Evolutionary conservation across 495 filamentous ascomycete species (phyloP), one percentile per base, ranked within the genome.

Genomic region (Annulohypoxylon moriforme): DNA sequence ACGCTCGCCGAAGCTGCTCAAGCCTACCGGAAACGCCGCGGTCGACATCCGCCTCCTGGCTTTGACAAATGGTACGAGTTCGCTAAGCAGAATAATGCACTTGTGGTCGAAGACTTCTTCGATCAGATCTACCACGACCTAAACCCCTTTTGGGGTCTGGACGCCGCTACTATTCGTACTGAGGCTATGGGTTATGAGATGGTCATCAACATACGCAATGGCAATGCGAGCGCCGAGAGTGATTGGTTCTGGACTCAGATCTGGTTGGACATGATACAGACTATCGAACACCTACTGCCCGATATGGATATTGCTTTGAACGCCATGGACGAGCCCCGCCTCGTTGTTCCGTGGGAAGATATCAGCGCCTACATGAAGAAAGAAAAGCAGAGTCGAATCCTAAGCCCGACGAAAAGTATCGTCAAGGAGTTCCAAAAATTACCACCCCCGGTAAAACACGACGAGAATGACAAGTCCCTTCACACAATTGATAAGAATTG

Each of bases 221-320:
- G 88, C 18, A 84, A 89, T 66, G 86, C 86, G 3, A 86, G 81
- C 14, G 78, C 84, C 7, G 77, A 78, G 44, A 88, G 86, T 67
- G 79, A 82, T 27, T 88, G 85, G 77, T 92, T 90, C 81, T 88
- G 91, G 80, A 87, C 89, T 0, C 77, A 89, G 71, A 90, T 89
- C 16, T 86, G 90, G 81, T 64, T 86, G 49, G 76, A 83, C 25
- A 81, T 92, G 73, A 84, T 92, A 25, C 68, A 84, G 42, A 85
- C 82, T 0, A 83, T 93, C 53, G 83, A 86, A 34, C 80, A 88
- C 64, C 74, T 89, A 64, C 75, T 93, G 25, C 91, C 91, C 16
- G 89, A 93, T 75, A 89, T 93, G 87, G 89, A 91, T 68, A 82
- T 93, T 50, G 85, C 89, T 4, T 82, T 92, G 73, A 93, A 93